Evolutionary conservation across 2,329 filamentous ascomycete species (phyloP), one percentile per base, ranked within the genome.

Genomic region (Aureobasidium lini): DNA sequence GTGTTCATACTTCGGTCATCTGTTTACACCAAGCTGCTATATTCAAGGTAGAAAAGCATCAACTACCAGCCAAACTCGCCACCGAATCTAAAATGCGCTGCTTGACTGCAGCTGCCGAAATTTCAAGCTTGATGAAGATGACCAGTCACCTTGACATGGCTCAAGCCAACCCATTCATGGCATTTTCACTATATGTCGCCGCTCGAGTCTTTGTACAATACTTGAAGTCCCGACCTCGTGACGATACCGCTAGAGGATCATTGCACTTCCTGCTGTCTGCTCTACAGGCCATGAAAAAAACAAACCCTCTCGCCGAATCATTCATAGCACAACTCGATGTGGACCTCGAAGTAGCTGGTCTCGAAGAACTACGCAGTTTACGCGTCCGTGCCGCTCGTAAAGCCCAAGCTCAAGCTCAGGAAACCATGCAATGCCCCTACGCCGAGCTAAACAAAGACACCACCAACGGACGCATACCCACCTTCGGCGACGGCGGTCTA

Each of bases 11-110:
- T 0, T 95, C 92, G 1, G 91, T 90, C 1, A 97, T 99, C 57
- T 97, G 93, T 71, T 78, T 99, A n/a, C 94, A 99, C 69, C 94
- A 99, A 75, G 94, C 93, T 2, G 94, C 94, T 29, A 97, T 99
- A 18, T 96, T 93, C 80, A 97, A 96, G 71, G 91, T 92, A 0
- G 93, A 97, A 67, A 94, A 91, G 74, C 88, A 96, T 72, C 83
- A 85, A 57, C 77, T 96, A 62, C 86, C 90, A 0, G 77, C 82
- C 1, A 86, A 87, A 16, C 86, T 96, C 48, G 86, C 89, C 63
- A 85, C 88, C 1, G 93, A 97, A 70, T 96, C 92, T 72, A 96
- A 96, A 72, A 84, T 94, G 13, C 84, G 94, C 62, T 97, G 94
- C 67, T 90, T 97, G 61, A 91, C 91, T 23, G 91, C 93, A 11